Base-by-base conservation (phyloP, 2,329 filamentous ascomycete genomes). In the Calonectria multiphialidica region DNA sequence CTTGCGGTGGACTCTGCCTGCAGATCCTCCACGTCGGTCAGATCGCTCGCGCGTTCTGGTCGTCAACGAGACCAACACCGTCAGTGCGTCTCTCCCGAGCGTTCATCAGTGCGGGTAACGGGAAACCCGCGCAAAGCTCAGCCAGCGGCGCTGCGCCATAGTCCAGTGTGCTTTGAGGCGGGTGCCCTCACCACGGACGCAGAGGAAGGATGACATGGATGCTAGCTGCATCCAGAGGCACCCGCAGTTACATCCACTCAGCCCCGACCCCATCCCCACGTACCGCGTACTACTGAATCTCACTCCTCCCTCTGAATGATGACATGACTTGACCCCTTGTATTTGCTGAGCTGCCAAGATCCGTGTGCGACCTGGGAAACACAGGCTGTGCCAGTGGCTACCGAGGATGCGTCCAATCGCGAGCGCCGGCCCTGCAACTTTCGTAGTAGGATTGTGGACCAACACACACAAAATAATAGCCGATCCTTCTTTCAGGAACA, bases 321-420 rank as follows among this genome's bases (percentile, higher is more conserved):
- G 53, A 40, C 53, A 40, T 25, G 53, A 40, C 9, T 62, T 33
- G 37, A 7, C 55, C 61, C 44, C 42, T 12, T 47, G n/a, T 49
- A 35, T 40, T n/a, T n/a, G 30, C 25, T 63, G 42, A 47, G 45
- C 23, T 57, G 64, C 71, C 67, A 72, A 68, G 64, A 44, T 40
- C 44, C 55, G 71, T 68, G 42, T 64, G 61, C 49, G 50, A 47
- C 50, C 68, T 66, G 61, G 67, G 72, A 69, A 57, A 65, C 50
- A 61, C 68, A 73, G 55, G 55, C 68, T 67, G 44, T 66, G 62
- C 68, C 61, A 50, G 62, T 23, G 44, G 57, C 70, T 72, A 66
- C 75, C 71, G 69, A 74, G 23, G 71, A 72, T 75, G 75, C 74
- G 75, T 77, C 75, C 75, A 77, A 77, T 76, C 68, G 64, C 44